Base-by-base conservation (phyloP, 2,329 filamentous ascomycete species). In the Shiraia bambusicola region DNA sequence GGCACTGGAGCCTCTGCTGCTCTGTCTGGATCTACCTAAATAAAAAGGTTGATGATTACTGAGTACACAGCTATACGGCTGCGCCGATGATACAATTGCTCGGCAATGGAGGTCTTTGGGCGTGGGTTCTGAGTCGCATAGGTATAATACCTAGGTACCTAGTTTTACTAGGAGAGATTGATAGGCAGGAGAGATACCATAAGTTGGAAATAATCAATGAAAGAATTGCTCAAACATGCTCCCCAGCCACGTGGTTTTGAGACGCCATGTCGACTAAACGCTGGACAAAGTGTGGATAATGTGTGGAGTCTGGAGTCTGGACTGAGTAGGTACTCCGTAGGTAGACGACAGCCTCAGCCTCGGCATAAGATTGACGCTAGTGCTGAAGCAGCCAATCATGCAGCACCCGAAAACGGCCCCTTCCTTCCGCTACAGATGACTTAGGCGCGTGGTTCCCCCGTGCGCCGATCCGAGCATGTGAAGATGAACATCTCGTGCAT, bases 21-120 rank as follows among this genome's bases (percentile, higher is more conserved):
- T 10, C 43, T 68, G 37, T 56, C 64, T 28, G 65, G 63, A 8
- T 55, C 63, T 26, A 58, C 55, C 4, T 67, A 52, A 40, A 36
- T 34, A 26, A 45, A 40, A n/a, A 15, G 35, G 31, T 32, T 22
- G 19, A 22, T n/a, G n/a, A 33, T 16, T 14, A 25, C 38, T 41
- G 31, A 40, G 31, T 29, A 17, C 19, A 27, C 34, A 19, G 16
- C 13, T 19, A 22, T 22, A 22, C 22, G 35, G 38, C 34, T 34
- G 32, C 15, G 19, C 27, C 26, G 12, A 42, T 40, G 15, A 12
- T 22, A 22, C 4, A 22, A 8, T 22, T 22, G 4, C 19, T 22
- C 19, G 19, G 19, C 8, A 22, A 22, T 22, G 8, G 19, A 22
- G 19, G 19, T 8, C n/a, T n/a, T n/a, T n/a, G 8, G 19, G 19